Evolutionary conservation across 2,329 filamentous ascomycete genomes (phyloP).

Genomic region (Stemphylium beticola): DNA sequence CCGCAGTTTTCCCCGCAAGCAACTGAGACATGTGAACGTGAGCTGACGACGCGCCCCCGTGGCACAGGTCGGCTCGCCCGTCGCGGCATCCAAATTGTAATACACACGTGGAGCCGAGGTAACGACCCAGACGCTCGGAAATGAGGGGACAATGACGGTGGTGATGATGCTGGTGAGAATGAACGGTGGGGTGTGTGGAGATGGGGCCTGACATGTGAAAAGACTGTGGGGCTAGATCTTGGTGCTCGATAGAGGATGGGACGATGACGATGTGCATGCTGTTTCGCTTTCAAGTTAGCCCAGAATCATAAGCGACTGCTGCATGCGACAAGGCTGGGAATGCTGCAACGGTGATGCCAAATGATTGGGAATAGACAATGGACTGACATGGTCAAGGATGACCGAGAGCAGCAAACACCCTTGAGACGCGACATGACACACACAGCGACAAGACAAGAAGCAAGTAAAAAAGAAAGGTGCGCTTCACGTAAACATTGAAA

Average conservation of each 20-base stretch:
- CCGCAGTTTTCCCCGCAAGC: background rate
- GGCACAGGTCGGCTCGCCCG: constrained; percentile 16
- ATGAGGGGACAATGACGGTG: background rate
- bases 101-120: constrained; percentile 14
- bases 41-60: constrained; percentile 12
- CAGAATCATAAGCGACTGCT: too few species aligned
- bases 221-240: too few species aligned
- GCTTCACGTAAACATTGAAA: constrained; percentile 38
- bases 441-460: background rate
- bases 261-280: too few species aligned
- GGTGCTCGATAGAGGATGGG: too few species aligned
- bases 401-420: background rate
- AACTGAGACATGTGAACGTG: constrained; percentile 12
- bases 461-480: background rate
- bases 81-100: constrained; percentile 23
- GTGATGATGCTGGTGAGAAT: background rate
- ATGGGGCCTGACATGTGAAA: too few species aligned
- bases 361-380: too few species aligned
- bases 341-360: too few species aligned
- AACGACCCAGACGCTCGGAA: background rate
- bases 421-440: background rate
- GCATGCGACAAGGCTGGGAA: too few species aligned
- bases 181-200: too few species aligned
- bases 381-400: too few species aligned
- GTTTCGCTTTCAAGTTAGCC: too few species aligned